phyloP scores from a whole-genome alignment of 345 rosid species.

The Rubroshorea leprosula region DNA sequence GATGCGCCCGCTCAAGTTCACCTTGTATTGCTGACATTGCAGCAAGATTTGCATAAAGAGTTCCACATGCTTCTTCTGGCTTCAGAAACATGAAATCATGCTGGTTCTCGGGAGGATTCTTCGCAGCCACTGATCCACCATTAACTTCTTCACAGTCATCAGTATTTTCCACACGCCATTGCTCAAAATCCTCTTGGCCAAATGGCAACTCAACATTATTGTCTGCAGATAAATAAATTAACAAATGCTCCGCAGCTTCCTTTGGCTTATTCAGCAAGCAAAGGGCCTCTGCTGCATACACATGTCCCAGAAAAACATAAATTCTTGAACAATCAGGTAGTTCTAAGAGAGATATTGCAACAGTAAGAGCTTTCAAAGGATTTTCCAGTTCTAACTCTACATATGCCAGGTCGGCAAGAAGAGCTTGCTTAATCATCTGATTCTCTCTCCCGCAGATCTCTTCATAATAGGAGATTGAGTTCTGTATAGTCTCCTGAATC shows the following conservation, averaged over 20 bases:
- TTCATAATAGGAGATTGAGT: constrained; percentile 51
- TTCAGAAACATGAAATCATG: constrained; percentile 43
- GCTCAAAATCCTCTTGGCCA: constrained; percentile 61
- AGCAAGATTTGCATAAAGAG: constrained; percentile 75
- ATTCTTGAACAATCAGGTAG: constrained; percentile 64
- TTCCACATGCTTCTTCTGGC: constrained; percentile 89
- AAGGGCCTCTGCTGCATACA: constrained; percentile 94
- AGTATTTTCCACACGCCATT: constrained; percentile 42
- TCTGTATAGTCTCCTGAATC: constrained; percentile 56
- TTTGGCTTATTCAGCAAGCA: constrained; percentile 69
- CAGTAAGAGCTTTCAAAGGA: constrained; percentile 65
- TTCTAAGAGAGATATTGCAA: constrained; percentile 68
- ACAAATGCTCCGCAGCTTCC: constrained; percentile 81
- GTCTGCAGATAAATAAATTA: constrained; percentile 54
- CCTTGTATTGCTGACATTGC: constrained; percentile 64
- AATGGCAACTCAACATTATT: constrained; percentile 60
- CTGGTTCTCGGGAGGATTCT: constrained; percentile 25
- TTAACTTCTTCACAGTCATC: constrained; percentile 60
- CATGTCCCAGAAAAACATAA: constrained; percentile 64
- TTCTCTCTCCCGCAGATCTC: constrained; percentile 45
- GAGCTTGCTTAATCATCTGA: constrained; percentile 62
- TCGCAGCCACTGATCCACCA: constrained; percentile 37
- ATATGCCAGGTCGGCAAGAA: constrained; percentile 72
- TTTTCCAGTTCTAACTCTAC: constrained; percentile 89
- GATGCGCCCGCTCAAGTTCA: constrained; percentile 58